Evolutionary conservation across 352 stramenopile genomes (phyloP).

Genomic region (Salisapilia sapeloensis): DNA sequence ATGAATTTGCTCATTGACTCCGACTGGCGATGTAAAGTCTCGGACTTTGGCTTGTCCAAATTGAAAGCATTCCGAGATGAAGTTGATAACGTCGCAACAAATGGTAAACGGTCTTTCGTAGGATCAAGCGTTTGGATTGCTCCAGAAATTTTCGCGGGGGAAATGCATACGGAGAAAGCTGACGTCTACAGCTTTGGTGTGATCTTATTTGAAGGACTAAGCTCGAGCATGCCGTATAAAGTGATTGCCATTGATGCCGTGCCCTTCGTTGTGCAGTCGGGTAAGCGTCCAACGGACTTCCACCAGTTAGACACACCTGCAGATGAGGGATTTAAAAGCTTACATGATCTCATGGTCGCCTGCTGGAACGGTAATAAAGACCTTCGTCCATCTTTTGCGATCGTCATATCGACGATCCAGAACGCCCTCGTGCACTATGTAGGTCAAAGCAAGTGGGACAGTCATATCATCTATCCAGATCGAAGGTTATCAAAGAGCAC

Average conservation of each 20-base stretch:
- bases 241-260: constrained; percentile 70
- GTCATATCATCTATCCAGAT: constrained; percentile 70
- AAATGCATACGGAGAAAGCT: constrained; percentile 74
- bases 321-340: constrained; percentile 36
- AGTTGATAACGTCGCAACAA: constrained; percentile 12
- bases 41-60: constrained; percentile 78
- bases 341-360: constrained; percentile 45
- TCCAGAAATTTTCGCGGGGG: constrained; percentile 78
- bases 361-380: constrained; percentile 66
- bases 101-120: constrained; percentile 33
- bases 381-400: constrained; percentile 59
- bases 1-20: constrained; percentile 81
- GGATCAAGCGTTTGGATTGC: constrained; percentile 85
- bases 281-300: constrained; percentile 69
- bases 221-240: constrained; percentile 42
- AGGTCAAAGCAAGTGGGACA: constrained; percentile 64
- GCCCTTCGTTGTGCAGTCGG: constrained; percentile 58
- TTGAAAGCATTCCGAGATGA: constrained; percentile 66
- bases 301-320: constrained; percentile 25
- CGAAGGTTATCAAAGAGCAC: constrained; percentile 45
- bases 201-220: constrained; percentile 62
- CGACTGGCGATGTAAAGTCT: constrained; percentile 82
- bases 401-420: constrained; percentile 65
- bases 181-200: constrained; percentile 83
- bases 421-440: constrained; percentile 47